Evolutionary conservation across 1,139 yeast genomes (phyloP).

Genomic region (Zygosaccharomyces sapae): DNA sequence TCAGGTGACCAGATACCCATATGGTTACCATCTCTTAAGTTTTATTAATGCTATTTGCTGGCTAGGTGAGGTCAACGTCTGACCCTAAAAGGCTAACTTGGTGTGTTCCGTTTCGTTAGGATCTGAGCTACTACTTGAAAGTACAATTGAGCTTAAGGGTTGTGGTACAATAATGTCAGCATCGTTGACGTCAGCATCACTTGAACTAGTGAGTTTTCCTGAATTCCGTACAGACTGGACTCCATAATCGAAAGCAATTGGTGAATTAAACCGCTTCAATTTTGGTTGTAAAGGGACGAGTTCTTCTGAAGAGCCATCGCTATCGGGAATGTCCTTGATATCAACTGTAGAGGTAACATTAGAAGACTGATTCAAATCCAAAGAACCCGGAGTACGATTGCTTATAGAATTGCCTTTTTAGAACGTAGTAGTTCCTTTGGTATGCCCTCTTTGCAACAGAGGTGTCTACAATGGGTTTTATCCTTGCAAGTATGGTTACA

Average conservation of each 20-base stretch:
- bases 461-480: conserved; percentile 39
- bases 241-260: not conserved
- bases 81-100: conserved; percentile 24
- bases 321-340: not conserved
- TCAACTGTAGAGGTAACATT: not conserved
- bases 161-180: not conserved
- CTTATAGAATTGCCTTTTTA: not conserved
- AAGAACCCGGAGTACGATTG: too few relatives aligned
- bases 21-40: too few relatives aligned
- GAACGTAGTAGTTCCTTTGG: conserved; percentile 19
- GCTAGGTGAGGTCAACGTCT: conserved; percentile 21
- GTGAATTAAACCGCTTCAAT: not conserved
- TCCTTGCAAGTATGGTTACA: conserved; percentile 43
- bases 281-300: not conserved
- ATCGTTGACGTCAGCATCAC: not conserved
- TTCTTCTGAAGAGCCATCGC: not conserved
- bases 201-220: not conserved
- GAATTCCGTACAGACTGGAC: not conserved
- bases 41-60: not conserved
- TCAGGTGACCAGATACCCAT: too few relatives aligned
- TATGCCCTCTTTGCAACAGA: conserved; percentile 45
- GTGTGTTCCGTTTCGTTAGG: not conserved
- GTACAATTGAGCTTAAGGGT: not conserved
- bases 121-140: not conserved
- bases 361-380: not conserved